A percentile compares a stretch with the other conserved stretches of the same genome.
Evolutionary conservation across 352 stramenopile genomes (phyloP).

Genomic region (Blastocystis sp.): DNA sequence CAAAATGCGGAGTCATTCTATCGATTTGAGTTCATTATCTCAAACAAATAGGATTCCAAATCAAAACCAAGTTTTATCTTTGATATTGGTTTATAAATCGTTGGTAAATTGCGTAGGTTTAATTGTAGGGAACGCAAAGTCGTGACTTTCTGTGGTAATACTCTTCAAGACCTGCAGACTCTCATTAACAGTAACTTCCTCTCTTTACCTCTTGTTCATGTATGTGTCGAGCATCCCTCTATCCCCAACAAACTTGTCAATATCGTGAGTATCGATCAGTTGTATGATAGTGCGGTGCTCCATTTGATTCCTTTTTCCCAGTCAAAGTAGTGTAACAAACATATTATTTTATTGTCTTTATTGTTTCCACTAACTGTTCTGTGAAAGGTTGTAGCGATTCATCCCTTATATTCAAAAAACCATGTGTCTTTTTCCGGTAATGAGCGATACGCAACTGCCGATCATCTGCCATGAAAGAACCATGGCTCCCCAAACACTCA

Average conservation of each 20-base stretch:
- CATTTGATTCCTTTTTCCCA: neutral
- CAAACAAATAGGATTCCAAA: neutral
- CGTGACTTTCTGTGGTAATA: neutral
- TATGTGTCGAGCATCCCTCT: slow-evolving; percentile 47
- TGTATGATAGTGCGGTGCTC: slow-evolving; percentile 37
- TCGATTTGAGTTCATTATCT: neutral
- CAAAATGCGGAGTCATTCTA: neutral
- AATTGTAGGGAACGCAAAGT: neutral
- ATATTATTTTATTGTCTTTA: neutral
- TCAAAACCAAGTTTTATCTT: neutral
- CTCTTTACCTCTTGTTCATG: slow-evolving; percentile 12
- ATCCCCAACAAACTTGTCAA: neutral
- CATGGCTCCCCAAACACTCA: neutral
- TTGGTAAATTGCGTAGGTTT: neutral
- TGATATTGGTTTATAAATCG: slow-evolving; percentile 15
- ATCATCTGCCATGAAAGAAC: neutral
- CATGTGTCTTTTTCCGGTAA: neutral
- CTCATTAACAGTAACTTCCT: slow-evolving; percentile 1
- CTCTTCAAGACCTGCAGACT: slow-evolving; percentile 13
- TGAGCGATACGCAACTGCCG: neutral
- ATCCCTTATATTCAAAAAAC: neutral
- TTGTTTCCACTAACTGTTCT: neutral
- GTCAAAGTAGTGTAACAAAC: neutral
- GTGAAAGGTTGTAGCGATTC: neutral
- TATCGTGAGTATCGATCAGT: slow-evolving; percentile 30